A percentile compares a stretch with the other conserved stretches of the same genome.
phyloP scores from a whole-genome alignment of 176 grass and related monocot genomes.

The Bolboschoenus planiculmis region DNA sequence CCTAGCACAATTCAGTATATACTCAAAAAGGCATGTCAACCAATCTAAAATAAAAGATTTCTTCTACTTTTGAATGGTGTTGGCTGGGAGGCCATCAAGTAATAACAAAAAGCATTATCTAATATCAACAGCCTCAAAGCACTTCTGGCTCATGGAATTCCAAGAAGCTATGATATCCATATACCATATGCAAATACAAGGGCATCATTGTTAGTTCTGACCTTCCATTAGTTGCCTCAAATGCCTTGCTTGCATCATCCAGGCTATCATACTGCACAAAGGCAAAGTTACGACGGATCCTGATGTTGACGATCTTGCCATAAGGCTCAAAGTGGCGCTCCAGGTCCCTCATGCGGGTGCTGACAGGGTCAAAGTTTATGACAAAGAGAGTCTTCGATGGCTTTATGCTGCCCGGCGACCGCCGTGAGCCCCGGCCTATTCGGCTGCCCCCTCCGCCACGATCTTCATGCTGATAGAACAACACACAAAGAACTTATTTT shows the following conservation, averaged over 20 bases:
- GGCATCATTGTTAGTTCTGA: not conserved
- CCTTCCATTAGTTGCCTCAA: constrained; percentile 90
- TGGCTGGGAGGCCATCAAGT: not conserved
- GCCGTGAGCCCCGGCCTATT: constrained; percentile 54
- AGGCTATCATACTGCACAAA: constrained; percentile 85
- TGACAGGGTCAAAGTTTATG: constrained; percentile 96
- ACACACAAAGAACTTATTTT: not conserved
- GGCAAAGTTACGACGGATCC: constrained; percentile 92
- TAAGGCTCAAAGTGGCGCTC: constrained; percentile 90
- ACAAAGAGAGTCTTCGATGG: constrained; percentile 97
- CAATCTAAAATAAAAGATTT: not conserved
- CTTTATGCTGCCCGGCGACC: constrained; percentile 58
- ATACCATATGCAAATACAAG: not conserved
- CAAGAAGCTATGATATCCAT: not conserved
- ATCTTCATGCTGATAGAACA: constrained; percentile 54
- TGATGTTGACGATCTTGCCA: constrained; percentile 75
- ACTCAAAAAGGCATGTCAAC: not conserved
- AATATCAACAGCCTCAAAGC: not conserved
- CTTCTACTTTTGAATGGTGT: not conserved
- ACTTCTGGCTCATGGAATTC: not conserved
- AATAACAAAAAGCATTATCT: not conserved
- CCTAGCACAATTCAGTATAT: not conserved
- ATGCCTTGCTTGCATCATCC: constrained; percentile 86
- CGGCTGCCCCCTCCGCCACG: constrained; percentile 44
- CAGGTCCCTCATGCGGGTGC: constrained; percentile 81